Evolutionary conservation across 371 early-diverging fungal species (phyloP), one percentile per base, ranked within the genome.

Genomic region (Dichotomocladium elegans): DNA sequence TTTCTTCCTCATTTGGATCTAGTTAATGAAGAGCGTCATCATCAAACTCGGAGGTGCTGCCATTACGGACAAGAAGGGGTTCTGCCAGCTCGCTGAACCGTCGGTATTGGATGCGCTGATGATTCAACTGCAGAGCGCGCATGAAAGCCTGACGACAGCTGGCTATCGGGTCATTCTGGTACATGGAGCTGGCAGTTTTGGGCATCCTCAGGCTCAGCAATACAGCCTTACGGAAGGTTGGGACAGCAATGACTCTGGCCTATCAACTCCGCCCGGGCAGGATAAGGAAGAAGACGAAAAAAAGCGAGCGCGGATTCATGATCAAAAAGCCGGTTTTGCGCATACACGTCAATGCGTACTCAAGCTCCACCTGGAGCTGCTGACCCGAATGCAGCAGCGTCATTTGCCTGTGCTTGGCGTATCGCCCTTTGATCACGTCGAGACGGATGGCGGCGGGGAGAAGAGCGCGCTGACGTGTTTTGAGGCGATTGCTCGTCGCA

Each of bases 121-220:
- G 14, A 37, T 49, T 33, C 71, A 72, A 52, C 55, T 77, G 12
- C 57, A 49, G 14, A 6, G 14, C 3, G 73, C 69, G 1, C 66
- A 70, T 30, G 8, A 50, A 2, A 21, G 11, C 22, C 52, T 71
- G 5, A 33, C 45, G 17, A 41, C 51, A 8, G 17, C 42, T 3
- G 66, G 68, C 9, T 53, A 71, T 30, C 56, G 48, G 14, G 41
- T 77, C 3, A 57, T 77, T 9, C 49, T 77, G 3, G 51, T 77
- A 26, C 78, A 77, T 48, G 78, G 78, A 11, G 78, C 70, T 19
- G 78, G 78, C 22, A 72, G 74, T 43, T 77, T 74, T 63, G 78
- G 74, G 7, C 78, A 77, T 50, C 78, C 78, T 15, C 74, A 69
- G 41, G 78, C 74, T 1, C 64, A 55, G 14, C 35, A 61, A 52